A percentile compares a stretch with the other conserved stretches of the same genome.
Evolutionary conservation across 139 green algal species (phyloP).

Genomic region (Chara braunii): DNA sequence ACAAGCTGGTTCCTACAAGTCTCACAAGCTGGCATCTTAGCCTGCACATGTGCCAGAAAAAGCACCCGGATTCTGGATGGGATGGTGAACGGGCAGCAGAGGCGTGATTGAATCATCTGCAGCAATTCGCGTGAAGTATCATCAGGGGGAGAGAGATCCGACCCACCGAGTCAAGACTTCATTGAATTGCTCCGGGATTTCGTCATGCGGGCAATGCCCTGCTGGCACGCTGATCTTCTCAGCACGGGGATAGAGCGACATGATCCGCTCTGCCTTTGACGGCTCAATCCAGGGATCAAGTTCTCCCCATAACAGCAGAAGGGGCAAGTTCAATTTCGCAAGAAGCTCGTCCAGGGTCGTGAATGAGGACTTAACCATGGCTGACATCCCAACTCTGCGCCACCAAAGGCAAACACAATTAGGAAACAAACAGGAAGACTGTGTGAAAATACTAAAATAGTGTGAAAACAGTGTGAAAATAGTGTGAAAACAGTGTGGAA

Average conservation of each 20-base stretch:
- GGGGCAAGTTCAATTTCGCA: neutral
- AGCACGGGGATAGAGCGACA: constrained; percentile 15
- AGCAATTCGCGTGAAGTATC: too few relatives aligned
- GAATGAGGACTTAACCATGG: constrained; percentile 11
- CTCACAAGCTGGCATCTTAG: too few relatives aligned
- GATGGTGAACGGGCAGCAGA: too few relatives aligned
- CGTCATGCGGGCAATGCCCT: constrained; percentile 36
- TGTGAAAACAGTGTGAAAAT: too few relatives aligned
- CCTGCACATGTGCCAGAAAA: too few relatives aligned
- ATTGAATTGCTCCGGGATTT: constrained; percentile 21
- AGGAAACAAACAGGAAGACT: neutral
- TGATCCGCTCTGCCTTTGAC: constrained; percentile 21
- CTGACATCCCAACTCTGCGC: constrained; percentile 14
- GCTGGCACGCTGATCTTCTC: constrained; percentile 11
- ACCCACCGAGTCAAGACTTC: too few relatives aligned
- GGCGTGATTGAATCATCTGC: too few relatives aligned
- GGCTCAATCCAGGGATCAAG: constrained; percentile 42
- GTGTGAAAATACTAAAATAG: neutral
- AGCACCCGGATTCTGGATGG: too few relatives aligned
- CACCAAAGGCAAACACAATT: neutral
- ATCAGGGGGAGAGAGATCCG: too few relatives aligned
- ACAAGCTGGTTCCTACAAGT: too few relatives aligned
- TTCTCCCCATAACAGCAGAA: constrained; percentile 39
- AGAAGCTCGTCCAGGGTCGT: constrained; percentile 32
- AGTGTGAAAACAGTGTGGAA: too few relatives aligned